Evolutionary conservation across 179 eudicot genomes (phyloP), one percentile per base, ranked within the genome.

Genomic region (Spergularia azorica): DNA sequence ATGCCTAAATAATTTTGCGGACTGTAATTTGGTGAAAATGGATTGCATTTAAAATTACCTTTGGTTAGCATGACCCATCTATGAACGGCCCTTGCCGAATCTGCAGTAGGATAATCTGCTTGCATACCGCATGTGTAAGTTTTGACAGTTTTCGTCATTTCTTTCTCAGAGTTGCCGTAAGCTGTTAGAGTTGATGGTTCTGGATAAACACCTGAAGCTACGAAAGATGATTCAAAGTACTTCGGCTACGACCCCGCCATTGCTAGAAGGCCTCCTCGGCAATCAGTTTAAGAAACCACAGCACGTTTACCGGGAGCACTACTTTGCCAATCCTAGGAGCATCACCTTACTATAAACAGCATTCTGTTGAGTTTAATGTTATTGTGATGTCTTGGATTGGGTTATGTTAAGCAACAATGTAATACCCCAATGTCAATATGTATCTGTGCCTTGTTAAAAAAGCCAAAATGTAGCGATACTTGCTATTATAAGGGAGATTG

Each of bases 251-350:
- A 87, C 95, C 21, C 99, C 99, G 38, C 54, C 87, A 54, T 78
- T 91, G 62, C 86, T 93, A 74, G 80, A 61, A 41, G 63, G 80
- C 71, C 94, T 93, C 67, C 65, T 87, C 13, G 85, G 90, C 50
- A 77, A 75, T 84, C 55, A 66, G 71, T 78, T 78, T 21, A 83
- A 48, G 81, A 87, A 71, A 77, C 76, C 91, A 3, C 87, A 83
- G 82, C 74, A 81, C 79, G 79, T 89, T 70, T 84, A 57, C 66
- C 83, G 86, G 48, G 88, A 89, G 73, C 99, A 95, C 79, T 89
- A 82, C 80, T 95, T 89, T 81, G 98, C 98, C n/a, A 93, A 91
- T 83, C 95, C 98, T 41, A 81, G 74, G 88, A 87, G 91, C 70
- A 80, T 86, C 65, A 16, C 66, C 54, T 77, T 83, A 54, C 78